Evolutionary conservation across 805 yeast genomes (phyloP), one percentile per base, ranked within the genome.

Genomic region (Grigorovia jiainica): DNA sequence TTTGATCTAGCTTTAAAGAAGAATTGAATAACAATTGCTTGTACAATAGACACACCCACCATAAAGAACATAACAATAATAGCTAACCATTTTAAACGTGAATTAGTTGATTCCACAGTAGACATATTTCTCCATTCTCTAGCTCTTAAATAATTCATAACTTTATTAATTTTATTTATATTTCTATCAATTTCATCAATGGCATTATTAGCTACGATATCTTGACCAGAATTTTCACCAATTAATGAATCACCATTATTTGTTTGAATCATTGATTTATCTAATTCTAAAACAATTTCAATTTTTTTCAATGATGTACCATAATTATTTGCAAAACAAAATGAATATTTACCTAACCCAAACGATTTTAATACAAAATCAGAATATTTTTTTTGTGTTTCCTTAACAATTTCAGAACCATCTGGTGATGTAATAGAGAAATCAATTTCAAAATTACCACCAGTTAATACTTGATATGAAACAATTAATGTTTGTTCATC

Each of bases 91-190:
- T 82, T 80, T 45, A 86, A 73, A 58, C 95, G 78, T 16, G 79
- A 67, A 55, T 81, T 85, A 25, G 95, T 86, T 39, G 86, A 76
- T 61, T 72, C 71, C 48, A 86, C 95, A 34, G 95, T 86, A 39
- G 90, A 83, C 75, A 87, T 92, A 67, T 92, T 92, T 71, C 99
- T 80, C 76, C 86, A 83, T 70, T 89, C 95, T 70, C 99, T 83
- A 15, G 97, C 87, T 71, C 87, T 87, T 68, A 90, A 79, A 64
- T 92, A 87, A 57, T 82, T 86, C 64, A 90, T 68, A 65, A 76
- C 66, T 57, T 72, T 74, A 50, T 67, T 71, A 48, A 77, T 72
- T 47, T 73, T 78, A 50, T 72, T 76, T 55, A 78, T 65, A 58
- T 76, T 78, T 51, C 69, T 62, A 53, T 76, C 80, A 51, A 78